phyloP scores from a whole-genome alignment of 2,329 filamentous ascomycete genomes.

The Dactylellina sp. region DNA sequence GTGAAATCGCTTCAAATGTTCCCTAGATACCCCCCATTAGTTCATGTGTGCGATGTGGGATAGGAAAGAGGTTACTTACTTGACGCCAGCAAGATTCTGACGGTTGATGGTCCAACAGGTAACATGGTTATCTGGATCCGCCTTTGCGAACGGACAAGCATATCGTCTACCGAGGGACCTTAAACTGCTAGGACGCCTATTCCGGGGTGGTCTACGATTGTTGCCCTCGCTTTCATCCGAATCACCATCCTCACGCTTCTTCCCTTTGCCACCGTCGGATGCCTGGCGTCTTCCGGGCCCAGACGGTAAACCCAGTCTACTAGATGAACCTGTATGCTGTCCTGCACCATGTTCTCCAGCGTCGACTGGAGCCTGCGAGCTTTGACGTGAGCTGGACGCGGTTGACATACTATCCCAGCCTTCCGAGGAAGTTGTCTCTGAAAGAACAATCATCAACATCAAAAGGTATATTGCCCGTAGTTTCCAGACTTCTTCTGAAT shows the following conservation, averaged over 20 bases:
- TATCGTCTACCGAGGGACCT: constrained; percentile 39
- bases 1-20: constrained; percentile 53
- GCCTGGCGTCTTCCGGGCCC: constrained; percentile 25
- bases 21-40: constrained; percentile 27
- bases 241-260: constrained; percentile 36
- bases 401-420: constrained; percentile 49
- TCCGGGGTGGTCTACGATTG: constrained; percentile 16
- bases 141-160: constrained; percentile 51
- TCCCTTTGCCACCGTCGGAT: constrained; percentile 15
- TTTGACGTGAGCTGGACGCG: constrained; percentile 46
- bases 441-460: constrained; percentile 46
- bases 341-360: constrained; percentile 11
- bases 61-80: constrained; percentile 22
- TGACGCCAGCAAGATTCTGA: constrained; percentile 52
- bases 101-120: constrained; percentile 57
- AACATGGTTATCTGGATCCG: constrained; percentile 43
- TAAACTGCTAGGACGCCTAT: constrained; percentile 30
- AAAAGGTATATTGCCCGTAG: constrained; percentile 51
- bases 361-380: constrained; percentile 43
- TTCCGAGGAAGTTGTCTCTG: constrained; percentile 36
- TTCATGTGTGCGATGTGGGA: not conserved
- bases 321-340: constrained; percentile 6
- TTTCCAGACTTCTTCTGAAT: constrained; percentile 44
- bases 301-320: constrained; percentile 15
- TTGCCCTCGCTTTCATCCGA: constrained; percentile 47